These are phyloP conservation scores for Magnusiomyces sp. DNA, from an alignment of 1,139 yeast species.

Conservation along the genomic window DNA sequence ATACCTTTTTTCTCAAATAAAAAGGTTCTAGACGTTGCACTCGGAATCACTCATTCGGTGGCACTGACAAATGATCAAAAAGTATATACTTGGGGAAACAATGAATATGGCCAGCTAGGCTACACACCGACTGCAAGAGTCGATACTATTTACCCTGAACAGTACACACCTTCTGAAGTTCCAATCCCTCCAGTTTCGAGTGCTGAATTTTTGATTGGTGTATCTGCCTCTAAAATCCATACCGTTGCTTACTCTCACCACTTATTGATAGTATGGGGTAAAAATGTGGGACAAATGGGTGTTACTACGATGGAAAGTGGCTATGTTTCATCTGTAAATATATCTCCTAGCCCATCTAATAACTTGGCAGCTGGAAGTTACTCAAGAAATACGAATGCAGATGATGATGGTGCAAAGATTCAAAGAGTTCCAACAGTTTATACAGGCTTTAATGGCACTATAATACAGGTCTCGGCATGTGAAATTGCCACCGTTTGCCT, in stretches of 20 bases:
- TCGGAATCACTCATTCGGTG: conserved; percentile 63
- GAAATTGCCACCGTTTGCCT: conserved; percentile 66
- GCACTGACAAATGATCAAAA: conserved; percentile 44
- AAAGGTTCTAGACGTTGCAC: conserved; percentile 38
- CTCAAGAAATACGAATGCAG: no score
- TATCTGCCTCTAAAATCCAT: conserved; percentile 65
- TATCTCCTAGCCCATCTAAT: neutral
- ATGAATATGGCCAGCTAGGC: conserved; percentile 60
- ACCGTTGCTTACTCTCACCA: conserved; percentile 52
- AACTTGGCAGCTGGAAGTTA: neutral
- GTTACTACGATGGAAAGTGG: conserved; percentile 26
- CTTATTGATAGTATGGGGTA: conserved; percentile 65
- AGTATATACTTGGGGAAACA: conserved; percentile 73
- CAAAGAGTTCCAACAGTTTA: conserved; percentile 9
- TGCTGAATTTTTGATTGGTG: conserved; percentile 38
- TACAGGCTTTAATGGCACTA: conserved; percentile 10
- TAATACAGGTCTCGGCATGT: conserved; percentile 55
- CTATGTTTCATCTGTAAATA: neutral
- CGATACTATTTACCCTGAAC: conserved; percentile 15
- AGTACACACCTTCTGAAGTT: conserved; percentile 43
- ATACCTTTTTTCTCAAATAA: conserved; percentile 33
- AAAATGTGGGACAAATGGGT: conserved; percentile 84
- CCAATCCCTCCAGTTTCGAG: conserved; percentile 38
- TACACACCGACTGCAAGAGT: no score
- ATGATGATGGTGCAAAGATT: conserved; percentile 16